phyloP scores from a whole-genome alignment of 495 filamentous ascomycete species.

The Podospora pseudoanserina region DNA sequence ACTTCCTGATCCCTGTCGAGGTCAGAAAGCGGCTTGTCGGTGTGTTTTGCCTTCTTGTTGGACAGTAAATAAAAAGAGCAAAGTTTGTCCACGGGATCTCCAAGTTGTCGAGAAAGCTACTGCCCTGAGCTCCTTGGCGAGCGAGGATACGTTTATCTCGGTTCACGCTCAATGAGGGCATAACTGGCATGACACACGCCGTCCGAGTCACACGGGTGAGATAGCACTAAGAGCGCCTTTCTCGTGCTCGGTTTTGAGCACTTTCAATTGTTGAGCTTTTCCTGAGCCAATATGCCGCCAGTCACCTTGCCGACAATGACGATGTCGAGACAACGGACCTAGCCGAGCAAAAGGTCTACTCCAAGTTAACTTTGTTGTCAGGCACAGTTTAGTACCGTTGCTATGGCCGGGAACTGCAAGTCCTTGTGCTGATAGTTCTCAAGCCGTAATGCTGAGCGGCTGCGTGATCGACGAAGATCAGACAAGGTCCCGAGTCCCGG shows the following conservation, averaged over 20 bases:
- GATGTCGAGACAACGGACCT: not conserved
- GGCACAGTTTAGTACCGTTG: not conserved
- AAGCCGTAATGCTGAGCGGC: not conserved
- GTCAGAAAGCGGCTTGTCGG: not conserved
- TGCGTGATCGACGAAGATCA: constrained; percentile 25
- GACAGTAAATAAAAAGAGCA: not conserved
- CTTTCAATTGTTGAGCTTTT: not conserved
- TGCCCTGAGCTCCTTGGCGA: too few relatives aligned
- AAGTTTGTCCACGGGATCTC: not conserved
- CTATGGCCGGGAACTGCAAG: not conserved
- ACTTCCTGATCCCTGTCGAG: not conserved
- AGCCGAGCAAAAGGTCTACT: not conserved
- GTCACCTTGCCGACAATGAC: not conserved
- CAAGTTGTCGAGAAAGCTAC: not conserved
- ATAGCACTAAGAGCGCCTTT: too few relatives aligned
- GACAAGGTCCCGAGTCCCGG: constrained; percentile 12
- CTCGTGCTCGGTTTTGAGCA: too few relatives aligned
- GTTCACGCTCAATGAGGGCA: too few relatives aligned
- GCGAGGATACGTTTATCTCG: too few relatives aligned
- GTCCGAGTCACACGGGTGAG: too few relatives aligned
- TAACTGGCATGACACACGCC: too few relatives aligned
- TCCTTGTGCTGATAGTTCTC: not conserved
- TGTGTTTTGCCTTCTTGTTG: not conserved
- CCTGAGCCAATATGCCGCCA: not conserved
- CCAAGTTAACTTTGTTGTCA: not conserved